Evolutionary conservation across 768 basidiomycete species (phyloP), one percentile per base, ranked within the genome.

Genomic region (Galerina sulciceps): DNA sequence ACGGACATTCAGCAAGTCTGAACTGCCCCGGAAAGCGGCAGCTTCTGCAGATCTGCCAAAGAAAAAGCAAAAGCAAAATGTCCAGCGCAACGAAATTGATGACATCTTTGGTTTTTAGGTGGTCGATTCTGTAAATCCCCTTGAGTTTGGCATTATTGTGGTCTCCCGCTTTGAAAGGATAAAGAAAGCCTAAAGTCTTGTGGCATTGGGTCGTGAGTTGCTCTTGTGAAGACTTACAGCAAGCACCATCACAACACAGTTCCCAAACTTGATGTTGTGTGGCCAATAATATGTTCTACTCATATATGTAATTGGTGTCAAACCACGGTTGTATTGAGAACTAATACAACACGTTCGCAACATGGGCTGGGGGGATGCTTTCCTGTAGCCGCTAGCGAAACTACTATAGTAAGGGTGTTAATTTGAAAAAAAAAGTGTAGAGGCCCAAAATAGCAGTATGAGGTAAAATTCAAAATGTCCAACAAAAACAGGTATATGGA

Each of bases 51-150:
- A 36, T 40, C 4, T 34, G 3, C 52, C 43, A 3, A 66, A 61
- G 54, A 79, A 74, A 61, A 76, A 71, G 58, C n/a, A n/a, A n/a
- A 77, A 75, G 62, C 77, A 72, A 60, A 81, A 75, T 67, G 72
- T 69, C 58, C 71, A 69, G 42, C 73, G 64, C 53, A 81, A 90
- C 62, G 88, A 88, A 65, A 90, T 90, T 37, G 88, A 90, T 61
- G 82, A 81, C n/a, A 89, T 90, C 18, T 89, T 89, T 67, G 83
- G 81, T 0, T 77, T 71, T 54, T 76, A 58, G 36, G 22, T 38
- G 11, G 20, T 51, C 4, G 5, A 4, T 23, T 10, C 20, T 46
- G 4, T 20, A 22, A 18, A 9, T 17, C 18, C 31, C 36, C 4
- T 47, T 47, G n/a, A n/a, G n/a, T 31, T 31, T 31, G 26, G 26